Conservation (phyloP, 306 rosid genomes). For the Citrullus colocynthis region DNA sequence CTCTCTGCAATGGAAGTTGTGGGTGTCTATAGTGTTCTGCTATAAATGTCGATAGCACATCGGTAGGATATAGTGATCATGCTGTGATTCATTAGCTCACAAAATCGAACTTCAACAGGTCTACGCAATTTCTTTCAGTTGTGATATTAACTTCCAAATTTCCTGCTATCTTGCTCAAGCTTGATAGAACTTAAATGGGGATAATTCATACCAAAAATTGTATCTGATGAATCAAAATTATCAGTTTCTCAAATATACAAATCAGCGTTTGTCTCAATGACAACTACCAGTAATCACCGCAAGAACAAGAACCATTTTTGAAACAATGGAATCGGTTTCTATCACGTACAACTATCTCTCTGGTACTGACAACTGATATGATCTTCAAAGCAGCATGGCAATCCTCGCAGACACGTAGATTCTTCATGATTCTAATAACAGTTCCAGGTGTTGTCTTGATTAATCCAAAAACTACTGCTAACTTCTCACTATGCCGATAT, state of each 20-base stretch:
- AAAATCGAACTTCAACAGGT: not conserved
- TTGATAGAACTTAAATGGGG: not conserved
- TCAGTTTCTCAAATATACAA: not conserved
- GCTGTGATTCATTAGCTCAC: not conserved
- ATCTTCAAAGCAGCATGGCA: constrained; percentile 35
- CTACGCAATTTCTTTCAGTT: not conserved
- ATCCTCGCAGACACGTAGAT: constrained; percentile 48
- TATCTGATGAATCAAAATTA: not conserved
- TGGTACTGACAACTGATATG: constrained; percentile 18
- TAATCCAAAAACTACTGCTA: constrained; percentile 37
- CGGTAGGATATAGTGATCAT: not conserved
- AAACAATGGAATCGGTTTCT: constrained; percentile 39
- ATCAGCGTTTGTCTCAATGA: not conserved
- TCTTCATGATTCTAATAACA: constrained; percentile 46
- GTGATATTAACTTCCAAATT: not conserved
- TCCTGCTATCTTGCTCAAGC: not conserved
- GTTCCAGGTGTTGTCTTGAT: constrained; percentile 27
- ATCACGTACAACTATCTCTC: constrained; percentile 36
- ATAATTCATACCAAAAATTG: not conserved
- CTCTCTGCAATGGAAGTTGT: not conserved
- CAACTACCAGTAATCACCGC: constrained; percentile 33
- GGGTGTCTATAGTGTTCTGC: not conserved
- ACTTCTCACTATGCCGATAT: constrained; percentile 32
- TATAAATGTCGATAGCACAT: not conserved
- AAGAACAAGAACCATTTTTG: constrained; percentile 30